Base-by-base conservation (phyloP, 352 stramenopile genomes). In the Pythium aquatile region DNA sequence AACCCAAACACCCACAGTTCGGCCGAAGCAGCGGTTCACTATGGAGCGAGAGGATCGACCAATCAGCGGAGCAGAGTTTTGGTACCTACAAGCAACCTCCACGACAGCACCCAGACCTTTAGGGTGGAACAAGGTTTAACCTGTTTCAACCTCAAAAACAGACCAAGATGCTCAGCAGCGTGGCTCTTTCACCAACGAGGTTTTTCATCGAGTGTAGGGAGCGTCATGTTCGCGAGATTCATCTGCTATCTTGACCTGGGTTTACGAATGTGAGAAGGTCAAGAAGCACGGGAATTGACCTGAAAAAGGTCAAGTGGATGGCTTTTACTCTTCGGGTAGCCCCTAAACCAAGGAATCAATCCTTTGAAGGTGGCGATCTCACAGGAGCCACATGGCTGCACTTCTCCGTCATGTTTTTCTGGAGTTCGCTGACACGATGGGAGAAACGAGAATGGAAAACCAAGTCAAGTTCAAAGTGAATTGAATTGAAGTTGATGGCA, bases 1-100 rank as follows among this genome's bases (percentile, higher is more conserved):
- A 67, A 67, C 61, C 52, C 61, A 67, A 67, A 30, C 44, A 67
- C 53, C 61, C 61, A 61, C 26, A 2, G 37, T 26, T 24, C 17
- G 4, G 26, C 4, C 40, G 17, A 57, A 51, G 53, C 42, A 32
- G 61, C 16, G 44, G 44, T 51, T 40, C 61, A 59, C 39, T 59
- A 56, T 59, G 52, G 29, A 58, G 58, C 24, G 29, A 5, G 5
- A 11, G 14, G 24, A 28, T 32, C 3, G 35, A 26, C 59, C 59
- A 66, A 56, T 66, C 16, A 56, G 51, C 33, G 30, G 4, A n/a
- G 10, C 39, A 35, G 9, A 24, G 5, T 42, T 60, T 8, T 11
- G 3, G 30, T 56, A 66, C 60, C 51, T 66, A 51, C 60, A 56
- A 14, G 60, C 20, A 60, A 66, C 60, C 47, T 61, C 32, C 48